Evolutionary conservation across 108 stramenopile genomes (phyloP), one percentile per base, ranked within the genome.

Genomic region (Craspedostauros australis): DNA sequence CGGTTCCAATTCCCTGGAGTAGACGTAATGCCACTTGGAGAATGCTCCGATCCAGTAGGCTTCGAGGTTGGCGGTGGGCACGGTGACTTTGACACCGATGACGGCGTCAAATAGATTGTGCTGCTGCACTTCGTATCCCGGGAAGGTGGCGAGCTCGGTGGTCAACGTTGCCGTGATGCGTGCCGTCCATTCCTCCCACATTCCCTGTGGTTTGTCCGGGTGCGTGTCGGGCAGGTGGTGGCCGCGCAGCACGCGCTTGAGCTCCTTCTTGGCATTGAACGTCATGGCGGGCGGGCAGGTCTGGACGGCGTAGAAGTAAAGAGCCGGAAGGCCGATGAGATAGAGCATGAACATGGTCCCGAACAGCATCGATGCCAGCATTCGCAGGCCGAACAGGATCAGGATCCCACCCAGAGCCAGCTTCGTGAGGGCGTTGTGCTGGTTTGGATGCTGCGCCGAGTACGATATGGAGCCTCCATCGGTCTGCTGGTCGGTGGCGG

Each of bases 231-330:
- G 82, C n/a, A 86, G 65, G 31, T 84, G 78, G 21, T 76, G 62
- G 3, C 88, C 88, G 29, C 88, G 53, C 53, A 91, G 44, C 30
- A 86, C 84, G 5, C 82, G 50, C 41, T 84, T 84, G 21, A 91
- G 44, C 54, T 91, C 74, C 32, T 68, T 66, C 40, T 86, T 86
- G 41, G 82, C 69, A 66, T 90, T 82, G 56, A 90, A 90, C 0
- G 77, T 66, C 3, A 60, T 48, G 3, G 36, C 42, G 22, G 72
- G 34, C 11, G 88, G 88, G 34, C 77, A 80, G 9, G 60, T 82
- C 42, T 63, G 57, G 1, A 66, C 24, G 1, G 57, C 75, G 45
- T 84, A 91, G 5, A 77, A 23, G 60, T 80, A 83, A 0, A 70
- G n/a, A 0, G 75, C 15, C 4, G 88, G 82, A 1, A 82, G 25